Base-by-base conservation (phyloP, 805 yeast genomes). In the Sungouiella blattae region DNA sequence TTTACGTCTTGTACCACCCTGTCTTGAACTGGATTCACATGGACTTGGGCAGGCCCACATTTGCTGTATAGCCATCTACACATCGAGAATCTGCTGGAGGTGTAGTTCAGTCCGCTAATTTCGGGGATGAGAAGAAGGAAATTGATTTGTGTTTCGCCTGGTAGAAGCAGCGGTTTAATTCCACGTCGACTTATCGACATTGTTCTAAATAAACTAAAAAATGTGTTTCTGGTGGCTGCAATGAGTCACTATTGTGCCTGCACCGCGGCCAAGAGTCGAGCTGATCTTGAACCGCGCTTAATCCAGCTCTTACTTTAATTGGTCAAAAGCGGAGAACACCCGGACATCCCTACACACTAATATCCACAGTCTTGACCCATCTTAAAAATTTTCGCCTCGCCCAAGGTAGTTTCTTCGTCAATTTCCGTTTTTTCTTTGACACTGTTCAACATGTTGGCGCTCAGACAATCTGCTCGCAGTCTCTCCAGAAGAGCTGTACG, bases 211-310 rank as follows among this genome's bases (percentile, higher is more conserved):
- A 24, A 24, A 27, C 9, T 26, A 17, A n/a, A 28, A 11, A 11
- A 18, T 11, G 5, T 22, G 12, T 16, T 26, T 8, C 18, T n/a
- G n/a, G n/a, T n/a, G n/a, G n/a, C n/a, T 27, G 29, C 24, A 26
- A 28, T 38, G 39, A 38, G 35, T 38, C 43, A 41, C 28, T 27
- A 15, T n/a, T n/a, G n/a, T n/a, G n/a, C n/a, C n/a, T n/a, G n/a
- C n/a, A n/a, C n/a, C n/a, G n/a, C n/a, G n/a, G 26, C 2, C 11
- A 4, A 5, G 6, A 14, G 30, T 15, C 13, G 21, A 24, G 18
- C 53, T 50, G 69, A 64, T 62, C 57, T 55, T 44, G 47, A 35
- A 62, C 67, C 69, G 69, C 69, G 69, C 67, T 58, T 61, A 60
- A 40, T 39, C 37, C 40, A 48, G 22, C 34, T 41, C 49, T 58